A percentile compares a stretch with the other conserved stretches of the same genome.
Evolutionary conservation across 1,284 basidiomycete species (phyloP).

Genomic region (Termitomyces sp.): DNA sequence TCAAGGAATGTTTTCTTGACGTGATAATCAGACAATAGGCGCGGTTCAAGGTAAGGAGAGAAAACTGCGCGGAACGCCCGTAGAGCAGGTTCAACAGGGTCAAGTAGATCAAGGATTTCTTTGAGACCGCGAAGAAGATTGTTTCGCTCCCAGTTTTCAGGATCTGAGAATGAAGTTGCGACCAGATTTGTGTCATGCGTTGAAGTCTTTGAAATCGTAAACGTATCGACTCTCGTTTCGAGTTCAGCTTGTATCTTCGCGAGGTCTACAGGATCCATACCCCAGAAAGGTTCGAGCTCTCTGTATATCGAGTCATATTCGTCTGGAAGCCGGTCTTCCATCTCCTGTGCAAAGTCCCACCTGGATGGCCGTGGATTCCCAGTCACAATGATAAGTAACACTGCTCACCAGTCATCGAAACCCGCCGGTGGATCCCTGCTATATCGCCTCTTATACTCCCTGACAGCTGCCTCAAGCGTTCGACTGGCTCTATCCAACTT

Average conservation of each 20-base stretch:
- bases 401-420: slow-evolving; percentile 46
- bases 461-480: slow-evolving; percentile 48
- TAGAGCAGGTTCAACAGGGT: slow-evolving; percentile 32
- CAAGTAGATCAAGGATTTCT: slow-evolving; percentile 32
- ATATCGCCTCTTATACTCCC: slow-evolving; percentile 50
- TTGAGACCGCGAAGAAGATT: slow-evolving; percentile 20
- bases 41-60: slow-evolving; percentile 45
- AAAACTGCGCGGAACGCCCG: slow-evolving; percentile 41
- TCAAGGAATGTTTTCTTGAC: slow-evolving; percentile 36
- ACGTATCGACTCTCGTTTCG: slow-evolving; percentile 33
- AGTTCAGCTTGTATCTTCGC: slow-evolving; percentile 31
- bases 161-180: slow-evolving; percentile 25
- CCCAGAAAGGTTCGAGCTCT: slow-evolving; percentile 52
- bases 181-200: slow-evolving; percentile 26
- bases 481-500: slow-evolving; percentile 50
- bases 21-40: slow-evolving; percentile 37
- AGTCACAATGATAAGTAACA: background rate
- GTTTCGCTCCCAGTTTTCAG: slow-evolving; percentile 19
- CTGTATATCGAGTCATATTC: slow-evolving; percentile 52
- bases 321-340: slow-evolving; percentile 53
- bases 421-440: slow-evolving; percentile 43
- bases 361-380: slow-evolving; percentile 22
- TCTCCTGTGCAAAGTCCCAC: slow-evolving; percentile 53
- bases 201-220: slow-evolving; percentile 32
- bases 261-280: slow-evolving; percentile 42